Conservation (phyloP, 352 stramenopile species). For the Halophytophthora polymorphica region DNA sequence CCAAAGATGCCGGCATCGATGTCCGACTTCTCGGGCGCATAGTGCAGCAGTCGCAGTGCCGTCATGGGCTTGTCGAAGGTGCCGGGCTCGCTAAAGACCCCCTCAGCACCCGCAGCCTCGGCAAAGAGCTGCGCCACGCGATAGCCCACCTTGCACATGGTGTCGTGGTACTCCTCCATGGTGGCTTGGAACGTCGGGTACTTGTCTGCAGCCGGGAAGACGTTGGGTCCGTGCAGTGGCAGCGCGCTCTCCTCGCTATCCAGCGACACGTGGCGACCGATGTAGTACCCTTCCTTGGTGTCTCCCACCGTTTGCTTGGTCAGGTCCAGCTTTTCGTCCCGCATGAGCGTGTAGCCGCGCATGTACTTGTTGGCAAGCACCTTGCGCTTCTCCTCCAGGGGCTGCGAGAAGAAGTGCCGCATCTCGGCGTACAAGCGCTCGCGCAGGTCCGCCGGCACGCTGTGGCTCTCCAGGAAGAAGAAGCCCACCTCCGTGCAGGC, state of each 20-base stretch:
- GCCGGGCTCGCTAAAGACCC: conserved; percentile 40
- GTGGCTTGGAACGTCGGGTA: conserved; percentile 46
- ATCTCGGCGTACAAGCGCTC: conserved; percentile 60
- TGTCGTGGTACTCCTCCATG: conserved; percentile 48
- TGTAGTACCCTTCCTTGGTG: conserved; percentile 79
- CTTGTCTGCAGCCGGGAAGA: conserved; percentile 44
- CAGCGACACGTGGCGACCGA: conserved; percentile 57
- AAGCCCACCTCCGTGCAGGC: conserved; percentile 65
- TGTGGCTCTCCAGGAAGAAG: conserved; percentile 67
- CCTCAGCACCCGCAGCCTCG: conserved; percentile 42
- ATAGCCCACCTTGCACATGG: conserved; percentile 51
- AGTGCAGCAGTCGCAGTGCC: conserved; percentile 72
- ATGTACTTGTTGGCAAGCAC: conserved; percentile 71
- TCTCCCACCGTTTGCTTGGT: conserved; percentile 52
- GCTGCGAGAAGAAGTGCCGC: conserved; percentile 51
- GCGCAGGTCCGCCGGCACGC: conserved; percentile 32
- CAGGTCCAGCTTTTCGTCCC: conserved; percentile 67
- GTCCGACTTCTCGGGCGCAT: conserved; percentile 65
- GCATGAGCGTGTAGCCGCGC: conserved; percentile 70
- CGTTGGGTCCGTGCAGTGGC: conserved; percentile 60
- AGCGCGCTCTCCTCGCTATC: conserved; percentile 53
- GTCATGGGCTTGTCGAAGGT: conserved; percentile 82
- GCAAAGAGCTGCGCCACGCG: conserved; percentile 56
- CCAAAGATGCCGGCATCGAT: conserved; percentile 62
- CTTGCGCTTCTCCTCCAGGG: conserved; percentile 46